These are phyloP conservation scores for Phytophthora pseudosyringae DNA, from an alignment of 352 stramenopile genomes.

Conservation along the genomic window DNA sequence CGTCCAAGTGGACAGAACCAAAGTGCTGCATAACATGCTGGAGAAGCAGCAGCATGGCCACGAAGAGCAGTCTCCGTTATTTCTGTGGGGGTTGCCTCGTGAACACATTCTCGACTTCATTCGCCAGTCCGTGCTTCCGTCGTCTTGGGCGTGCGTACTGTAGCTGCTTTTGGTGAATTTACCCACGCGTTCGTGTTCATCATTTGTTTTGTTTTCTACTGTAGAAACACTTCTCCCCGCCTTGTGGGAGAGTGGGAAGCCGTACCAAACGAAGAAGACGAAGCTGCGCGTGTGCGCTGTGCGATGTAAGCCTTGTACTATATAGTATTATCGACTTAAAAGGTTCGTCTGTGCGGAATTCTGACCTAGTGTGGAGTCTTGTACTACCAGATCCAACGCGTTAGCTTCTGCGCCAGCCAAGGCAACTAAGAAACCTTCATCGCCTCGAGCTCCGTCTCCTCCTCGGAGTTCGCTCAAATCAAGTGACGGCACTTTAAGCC, in stretches of 20 bases:
- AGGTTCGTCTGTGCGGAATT: background rate
- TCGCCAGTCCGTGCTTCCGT: slow-evolving; percentile 71
- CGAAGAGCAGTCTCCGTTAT: slow-evolving; percentile 42
- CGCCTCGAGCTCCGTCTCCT: slow-evolving; percentile 27
- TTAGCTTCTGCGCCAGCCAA: slow-evolving; percentile 17
- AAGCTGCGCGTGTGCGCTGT: slow-evolving; percentile 20
- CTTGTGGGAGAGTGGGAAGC: slow-evolving; percentile 57
- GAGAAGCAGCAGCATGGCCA: slow-evolving; percentile 3
- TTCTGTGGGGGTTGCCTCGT: slow-evolving; percentile 68
- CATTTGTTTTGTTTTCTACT: background rate
- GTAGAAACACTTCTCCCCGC: slow-evolving; percentile 33
- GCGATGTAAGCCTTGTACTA: slow-evolving; percentile 14
- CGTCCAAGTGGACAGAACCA: slow-evolving; percentile 52
- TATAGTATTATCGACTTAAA: background rate
- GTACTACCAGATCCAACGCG: slow-evolving; percentile 17
- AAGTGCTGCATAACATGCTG: slow-evolving; percentile 51
- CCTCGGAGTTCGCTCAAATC: slow-evolving; percentile 19
- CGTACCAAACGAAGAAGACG: slow-evolving; percentile 29
- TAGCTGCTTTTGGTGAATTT: background rate
- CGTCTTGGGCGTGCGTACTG: slow-evolving; percentile 63
- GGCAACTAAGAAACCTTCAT: slow-evolving; percentile 19
- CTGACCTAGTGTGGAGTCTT: background rate
- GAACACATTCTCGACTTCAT: slow-evolving; percentile 85
- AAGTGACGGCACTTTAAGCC: slow-evolving; percentile 9
- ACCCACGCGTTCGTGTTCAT: background rate